Conservation (phyloP, 495 filamentous ascomycete species). For the Chaetomium tenue region DNA sequence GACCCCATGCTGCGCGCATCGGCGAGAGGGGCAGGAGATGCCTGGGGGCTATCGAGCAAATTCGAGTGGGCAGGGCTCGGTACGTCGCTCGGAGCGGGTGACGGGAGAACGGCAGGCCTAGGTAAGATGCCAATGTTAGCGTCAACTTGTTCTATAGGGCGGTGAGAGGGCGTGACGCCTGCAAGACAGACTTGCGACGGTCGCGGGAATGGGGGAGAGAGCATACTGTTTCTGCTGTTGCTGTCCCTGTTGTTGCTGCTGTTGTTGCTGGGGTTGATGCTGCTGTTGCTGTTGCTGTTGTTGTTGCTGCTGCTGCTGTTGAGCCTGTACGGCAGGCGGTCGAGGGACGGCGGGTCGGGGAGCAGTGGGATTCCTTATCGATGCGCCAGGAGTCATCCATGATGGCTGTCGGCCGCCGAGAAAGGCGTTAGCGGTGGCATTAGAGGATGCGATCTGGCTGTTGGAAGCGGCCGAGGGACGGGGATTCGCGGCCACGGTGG, state of each 20-base stretch:
- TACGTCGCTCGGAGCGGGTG: slow-evolving; percentile 57
- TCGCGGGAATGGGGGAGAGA: neutral
- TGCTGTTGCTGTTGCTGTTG: no score
- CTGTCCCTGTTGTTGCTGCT: no score
- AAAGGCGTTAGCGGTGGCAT: slow-evolving; percentile 67
- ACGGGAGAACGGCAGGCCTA: slow-evolving; percentile 45
- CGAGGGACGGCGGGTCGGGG: slow-evolving; percentile 32
- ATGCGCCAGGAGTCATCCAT: slow-evolving; percentile 58
- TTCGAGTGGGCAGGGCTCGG: slow-evolving; percentile 43
- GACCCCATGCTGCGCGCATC: slow-evolving; percentile 20
- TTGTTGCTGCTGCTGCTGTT: slow-evolving; percentile 23
- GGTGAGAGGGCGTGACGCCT: neutral
- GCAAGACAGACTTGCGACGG: neutral
- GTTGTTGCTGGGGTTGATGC: no score
- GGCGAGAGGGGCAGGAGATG: slow-evolving; percentile 17
- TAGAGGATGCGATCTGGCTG: slow-evolving; percentile 59
- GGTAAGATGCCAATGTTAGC: neutral
- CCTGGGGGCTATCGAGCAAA: slow-evolving; percentile 34
- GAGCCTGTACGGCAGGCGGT: slow-evolving; percentile 6
- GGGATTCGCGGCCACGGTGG: neutral
- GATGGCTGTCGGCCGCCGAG: slow-evolving; percentile 62
- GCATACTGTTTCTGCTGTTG: slow-evolving; percentile 12
- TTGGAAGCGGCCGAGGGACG: slow-evolving; percentile 12
- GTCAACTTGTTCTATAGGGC: slow-evolving; percentile 6
- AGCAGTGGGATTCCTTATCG: slow-evolving; percentile 32